Evolutionary conservation across 1,139 yeast species (phyloP), one percentile per base, ranked within the genome.

Genomic region (Geotrichum australiense): DNA sequence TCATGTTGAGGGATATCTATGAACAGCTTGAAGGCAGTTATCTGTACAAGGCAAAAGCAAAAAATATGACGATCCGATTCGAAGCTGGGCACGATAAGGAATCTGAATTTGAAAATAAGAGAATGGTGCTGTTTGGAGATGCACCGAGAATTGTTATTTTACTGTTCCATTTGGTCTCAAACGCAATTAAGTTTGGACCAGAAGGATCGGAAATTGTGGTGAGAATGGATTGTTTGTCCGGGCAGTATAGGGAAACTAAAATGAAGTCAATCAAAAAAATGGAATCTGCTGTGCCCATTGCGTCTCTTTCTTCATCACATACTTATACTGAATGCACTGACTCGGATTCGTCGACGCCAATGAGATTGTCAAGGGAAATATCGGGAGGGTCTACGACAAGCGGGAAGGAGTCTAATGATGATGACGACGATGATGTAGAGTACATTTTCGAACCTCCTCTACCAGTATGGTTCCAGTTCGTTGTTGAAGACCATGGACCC

Each of bases 401-500:
- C n/a, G n/a, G n/a, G n/a, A n/a, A n/a, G n/a, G n/a, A n/a, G n/a
- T 26, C 29, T n/a, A 18, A 20, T 31, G 8, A 23, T 5, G 24
- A 19, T n/a, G 35, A 26, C 14, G 7, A 12, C 11, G 30, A 31
- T 19, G 24, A 31, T 4, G 35, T 10, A 18, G 24, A n/a, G 4
- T 20, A 6, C 11, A 18, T 25, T 19, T 24, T 35, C 19, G 30
- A 23, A 25, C 31, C 29, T 15, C n/a, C 29, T 12, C 5, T 25
- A 15, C 38, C 38, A 8, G 35, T 31, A 10, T 31, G 35, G 31
- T 33, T 39, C 14, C 37, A 36, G 14, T 33, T 39, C 23, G 79
- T 78, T 48, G 95, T 91, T 5, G 72, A 73, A 27, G 98, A 91
- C 60, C 83, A 93, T 0, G 98, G 98, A 3, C 86, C 95, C 0